Evolutionary conservation across 805 yeast genomes (phyloP).

Genomic region (Saturnispora dispora): DNA sequence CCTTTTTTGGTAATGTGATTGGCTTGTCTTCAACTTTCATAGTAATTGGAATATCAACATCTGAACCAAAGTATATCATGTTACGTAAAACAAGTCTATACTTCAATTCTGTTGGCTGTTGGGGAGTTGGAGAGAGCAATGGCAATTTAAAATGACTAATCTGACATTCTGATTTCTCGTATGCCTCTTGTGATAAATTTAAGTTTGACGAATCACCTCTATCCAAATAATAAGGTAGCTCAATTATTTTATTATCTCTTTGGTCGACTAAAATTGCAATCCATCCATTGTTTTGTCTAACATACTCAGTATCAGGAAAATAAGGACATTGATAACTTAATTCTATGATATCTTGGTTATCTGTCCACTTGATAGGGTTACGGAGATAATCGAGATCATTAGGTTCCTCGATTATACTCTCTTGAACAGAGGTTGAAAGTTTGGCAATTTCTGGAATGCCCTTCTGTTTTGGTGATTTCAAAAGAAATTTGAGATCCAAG

Average conservation of each 20-base stretch:
- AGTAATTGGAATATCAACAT: constrained; percentile 58
- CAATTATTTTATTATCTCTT: constrained; percentile 72
- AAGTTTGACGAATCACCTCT: constrained; percentile 49
- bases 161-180: constrained; percentile 33
- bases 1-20: constrained; percentile 32
- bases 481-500: constrained; percentile 63
- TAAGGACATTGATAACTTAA: constrained; percentile 55
- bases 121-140: constrained; percentile 71
- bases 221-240: constrained; percentile 48
- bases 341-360: constrained; percentile 62
- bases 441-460: constrained; percentile 39
- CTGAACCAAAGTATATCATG: constrained; percentile 74
- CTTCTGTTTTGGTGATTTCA: constrained; percentile 65
- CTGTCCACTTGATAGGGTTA: constrained; percentile 61
- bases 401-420: constrained; percentile 39
- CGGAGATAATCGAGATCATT: constrained; percentile 57
- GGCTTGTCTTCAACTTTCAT: constrained; percentile 64
- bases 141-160: constrained; percentile 73
- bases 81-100: constrained; percentile 66
- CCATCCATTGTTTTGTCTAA: constrained; percentile 41
- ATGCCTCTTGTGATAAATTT: constrained; percentile 42
- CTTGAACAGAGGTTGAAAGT: constrained; percentile 26
- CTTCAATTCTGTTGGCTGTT: constrained; percentile 49
- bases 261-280: constrained; percentile 60
- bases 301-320: constrained; percentile 50